A percentile compares a stretch with the other conserved stretches of the same genome.
Conservation (phyloP, 495 filamentous ascomycete species). For the Stereocaulon alpinum region DNA sequence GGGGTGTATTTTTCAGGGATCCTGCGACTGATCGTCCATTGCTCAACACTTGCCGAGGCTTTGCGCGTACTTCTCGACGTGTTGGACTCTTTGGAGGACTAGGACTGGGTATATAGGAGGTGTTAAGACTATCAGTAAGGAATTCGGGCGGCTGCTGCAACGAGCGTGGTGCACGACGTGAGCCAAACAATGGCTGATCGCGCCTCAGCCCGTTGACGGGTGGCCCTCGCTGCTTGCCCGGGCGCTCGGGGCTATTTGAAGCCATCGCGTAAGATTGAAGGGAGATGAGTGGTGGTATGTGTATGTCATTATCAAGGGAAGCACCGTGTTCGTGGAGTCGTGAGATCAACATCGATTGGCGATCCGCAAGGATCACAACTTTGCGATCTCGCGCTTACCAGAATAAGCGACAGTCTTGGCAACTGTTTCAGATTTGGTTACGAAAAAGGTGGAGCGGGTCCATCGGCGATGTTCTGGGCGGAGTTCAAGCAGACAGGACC, state of each 20-base stretch:
- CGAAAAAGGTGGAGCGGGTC: not conserved
- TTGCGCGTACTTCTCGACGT: conserved; percentile 13
- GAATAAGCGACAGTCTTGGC: too few species aligned
- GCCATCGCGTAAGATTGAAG: conserved; percentile 12
- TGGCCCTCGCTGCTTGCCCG: conserved; percentile 16
- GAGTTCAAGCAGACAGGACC: not conserved
- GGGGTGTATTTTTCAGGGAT: conserved; percentile 16
- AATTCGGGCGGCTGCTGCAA: conserved; percentile 24
- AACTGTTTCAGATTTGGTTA: too few species aligned
- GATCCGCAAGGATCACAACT: not conserved
- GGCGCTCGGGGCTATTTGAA: conserved; percentile 8
- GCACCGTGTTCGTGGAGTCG: not conserved
- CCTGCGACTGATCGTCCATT: conserved; percentile 14
- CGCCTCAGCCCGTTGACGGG: conserved; percentile 15
- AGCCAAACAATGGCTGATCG: conserved; percentile 20
- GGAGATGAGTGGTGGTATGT: not conserved
- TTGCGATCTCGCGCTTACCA: not conserved
- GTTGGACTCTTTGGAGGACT: conserved; percentile 15
- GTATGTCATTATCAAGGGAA: not conserved
- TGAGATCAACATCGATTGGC: conserved; percentile 1
- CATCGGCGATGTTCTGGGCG: not conserved
- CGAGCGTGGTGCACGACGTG: conserved; percentile 10
- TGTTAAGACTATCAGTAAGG: conserved; percentile 22
- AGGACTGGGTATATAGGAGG: conserved; percentile 19
- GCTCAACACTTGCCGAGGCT: conserved; percentile 13